Evolutionary conservation across 2,329 filamentous ascomycete genomes (phyloP).

Genomic region (Fusarium sambucinum): DNA sequence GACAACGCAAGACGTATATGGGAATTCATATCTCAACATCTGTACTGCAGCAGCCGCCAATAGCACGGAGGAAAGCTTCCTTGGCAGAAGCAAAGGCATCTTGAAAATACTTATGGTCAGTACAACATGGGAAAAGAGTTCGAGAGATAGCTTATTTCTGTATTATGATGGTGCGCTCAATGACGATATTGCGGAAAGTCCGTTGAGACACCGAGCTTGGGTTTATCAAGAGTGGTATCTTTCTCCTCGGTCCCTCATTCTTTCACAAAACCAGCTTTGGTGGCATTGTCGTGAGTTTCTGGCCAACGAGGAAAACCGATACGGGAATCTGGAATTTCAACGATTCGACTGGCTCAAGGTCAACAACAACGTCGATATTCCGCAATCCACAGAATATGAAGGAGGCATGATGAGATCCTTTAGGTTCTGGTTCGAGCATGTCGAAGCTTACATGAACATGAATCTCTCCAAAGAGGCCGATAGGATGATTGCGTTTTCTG

Average conservation of each 20-base stretch:
- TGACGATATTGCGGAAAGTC: not conserved
- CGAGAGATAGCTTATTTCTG: not conserved
- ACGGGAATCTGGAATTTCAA: not conserved
- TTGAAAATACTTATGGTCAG: not conserved
- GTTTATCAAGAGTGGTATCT: conserved; percentile 12
- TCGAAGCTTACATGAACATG: not conserved
- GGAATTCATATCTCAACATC: not conserved
- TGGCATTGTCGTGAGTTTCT: not conserved
- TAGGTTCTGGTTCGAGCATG: not conserved
- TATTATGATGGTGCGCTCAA: too few species aligned
- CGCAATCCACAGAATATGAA: not conserved
- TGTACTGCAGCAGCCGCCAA: not conserved
- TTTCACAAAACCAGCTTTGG: not conserved
- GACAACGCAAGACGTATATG: not conserved
- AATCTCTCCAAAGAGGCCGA: not conserved
- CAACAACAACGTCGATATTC: not conserved
- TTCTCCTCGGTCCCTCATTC: not conserved
- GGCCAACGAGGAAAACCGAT: not conserved
- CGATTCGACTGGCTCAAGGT: not conserved
- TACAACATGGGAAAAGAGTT: not conserved
- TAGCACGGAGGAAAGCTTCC: not conserved
- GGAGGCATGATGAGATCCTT: not conserved
- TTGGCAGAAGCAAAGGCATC: not conserved
- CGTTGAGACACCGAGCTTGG: conserved; percentile 1
- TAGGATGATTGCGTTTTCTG: not conserved